Evolutionary conservation across 345 rosid species (phyloP).

Genomic region (Rhodamnia rubescens): DNA sequence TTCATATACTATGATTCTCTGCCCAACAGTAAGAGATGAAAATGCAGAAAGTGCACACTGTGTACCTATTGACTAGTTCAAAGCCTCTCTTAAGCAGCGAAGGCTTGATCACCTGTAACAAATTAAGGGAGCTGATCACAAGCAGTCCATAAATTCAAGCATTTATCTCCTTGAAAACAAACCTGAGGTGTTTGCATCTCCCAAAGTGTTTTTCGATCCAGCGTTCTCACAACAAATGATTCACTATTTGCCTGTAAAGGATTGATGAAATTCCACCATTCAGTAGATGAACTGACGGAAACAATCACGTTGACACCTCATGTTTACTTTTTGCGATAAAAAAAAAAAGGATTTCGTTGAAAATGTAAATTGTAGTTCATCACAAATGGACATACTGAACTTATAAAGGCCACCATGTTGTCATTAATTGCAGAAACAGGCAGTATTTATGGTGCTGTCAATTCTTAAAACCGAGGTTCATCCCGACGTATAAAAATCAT

Average conservation of each 20-base stretch:
- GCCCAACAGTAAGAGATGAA: neutral
- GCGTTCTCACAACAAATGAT: slow-evolving; percentile 75
- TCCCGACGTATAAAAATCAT: neutral
- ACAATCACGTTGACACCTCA: neutral
- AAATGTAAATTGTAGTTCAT: neutral
- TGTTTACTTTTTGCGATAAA: neutral
- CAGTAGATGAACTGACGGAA: neutral
- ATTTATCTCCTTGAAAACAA: neutral
- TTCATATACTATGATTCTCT: neutral
- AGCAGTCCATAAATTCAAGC: neutral
- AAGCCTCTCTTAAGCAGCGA: slow-evolving; percentile 73
- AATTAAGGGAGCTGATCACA: neutral
- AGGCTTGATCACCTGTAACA: slow-evolving; percentile 66
- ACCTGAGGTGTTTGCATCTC: slow-evolving; percentile 99
- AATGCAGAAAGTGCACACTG: neutral
- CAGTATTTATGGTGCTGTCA: neutral
- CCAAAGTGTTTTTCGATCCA: slow-evolving; percentile 88
- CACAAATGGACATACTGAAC: neutral
- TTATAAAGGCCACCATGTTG: neutral
- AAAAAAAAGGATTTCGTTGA: neutral
- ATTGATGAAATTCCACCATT: neutral
- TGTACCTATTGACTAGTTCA: slow-evolving; percentile 78
- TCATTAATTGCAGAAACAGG: neutral
- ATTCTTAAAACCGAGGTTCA: neutral
- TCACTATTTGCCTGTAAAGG: slow-evolving; percentile 52